Evolutionary conservation across 495 filamentous ascomycete genomes (phyloP).

Genomic region (Hyaloscypha finlandica): DNA sequence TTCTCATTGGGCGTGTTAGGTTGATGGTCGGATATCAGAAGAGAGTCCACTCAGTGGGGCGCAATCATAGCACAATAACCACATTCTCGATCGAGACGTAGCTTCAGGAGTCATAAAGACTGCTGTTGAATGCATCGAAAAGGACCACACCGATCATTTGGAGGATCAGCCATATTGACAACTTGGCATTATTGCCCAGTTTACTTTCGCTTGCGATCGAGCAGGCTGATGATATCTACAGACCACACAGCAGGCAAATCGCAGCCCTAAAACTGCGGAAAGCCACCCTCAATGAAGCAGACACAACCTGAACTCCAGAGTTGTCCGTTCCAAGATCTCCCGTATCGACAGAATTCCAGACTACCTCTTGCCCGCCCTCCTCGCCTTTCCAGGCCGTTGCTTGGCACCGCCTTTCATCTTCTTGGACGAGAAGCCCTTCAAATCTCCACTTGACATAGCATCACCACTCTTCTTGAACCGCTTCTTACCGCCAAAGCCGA

Average conservation of each 20-base stretch:
- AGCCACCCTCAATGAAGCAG: neutral
- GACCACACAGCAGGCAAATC: neutral
- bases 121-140: neutral
- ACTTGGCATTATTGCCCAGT: neutral
- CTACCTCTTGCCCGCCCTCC: slow-evolving; percentile 33
- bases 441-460: slow-evolving; percentile 73
- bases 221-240: neutral
- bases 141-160: neutral
- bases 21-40: neutral
- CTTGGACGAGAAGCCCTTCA: slow-evolving; percentile 74
- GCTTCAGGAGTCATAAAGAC: too few species aligned
- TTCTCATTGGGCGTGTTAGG: neutral
- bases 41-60: neutral
- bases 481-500: slow-evolving; percentile 95
- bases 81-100: neutral
- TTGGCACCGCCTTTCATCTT: slow-evolving; percentile 68
- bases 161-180: neutral
- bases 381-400: slow-evolving; percentile 34
- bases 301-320: neutral
- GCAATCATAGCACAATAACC: neutral
- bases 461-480: slow-evolving; percentile 84
- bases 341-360: neutral
- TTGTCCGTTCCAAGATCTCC: neutral
- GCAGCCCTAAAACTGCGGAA: neutral
- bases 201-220: neutral